phyloP scores from a whole-genome alignment of 495 filamentous ascomycete species.

The Penicillium herquei region DNA sequence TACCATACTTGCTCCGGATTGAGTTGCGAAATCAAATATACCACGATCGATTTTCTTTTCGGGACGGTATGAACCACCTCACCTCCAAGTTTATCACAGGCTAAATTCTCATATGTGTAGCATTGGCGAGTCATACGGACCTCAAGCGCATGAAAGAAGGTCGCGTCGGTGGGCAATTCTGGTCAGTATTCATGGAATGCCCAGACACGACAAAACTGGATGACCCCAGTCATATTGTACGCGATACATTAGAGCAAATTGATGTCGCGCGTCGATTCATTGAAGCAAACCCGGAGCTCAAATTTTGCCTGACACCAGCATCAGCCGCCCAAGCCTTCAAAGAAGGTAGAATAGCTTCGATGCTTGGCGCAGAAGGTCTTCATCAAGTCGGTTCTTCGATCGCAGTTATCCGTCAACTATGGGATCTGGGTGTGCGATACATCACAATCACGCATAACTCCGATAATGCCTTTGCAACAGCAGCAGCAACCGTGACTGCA shows the following conservation, averaged over 20 bases:
- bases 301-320: no score
- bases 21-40: no score
- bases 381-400: neutral
- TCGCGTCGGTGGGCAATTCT: conserved; percentile 1
- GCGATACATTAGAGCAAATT: neutral
- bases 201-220: no score
- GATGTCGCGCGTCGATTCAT: neutral
- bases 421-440: neutral
- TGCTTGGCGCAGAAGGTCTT: neutral
- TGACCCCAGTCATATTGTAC: no score
- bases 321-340: no score
- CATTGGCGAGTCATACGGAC: neutral
- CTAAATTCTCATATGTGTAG: no score
- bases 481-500: neutral
- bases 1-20: no score
- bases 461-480: neutral
- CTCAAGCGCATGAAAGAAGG: neutral
- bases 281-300: no score
- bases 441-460: neutral
- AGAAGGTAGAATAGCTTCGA: neutral
- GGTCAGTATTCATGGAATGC: neutral
- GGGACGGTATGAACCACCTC: no score
- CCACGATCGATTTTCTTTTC: no score
- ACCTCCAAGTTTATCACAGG: no score
- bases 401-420: neutral